phyloP scores from a whole-genome alignment of 148 eudicot genomes.

The Rhododendron ferrugineum region DNA sequence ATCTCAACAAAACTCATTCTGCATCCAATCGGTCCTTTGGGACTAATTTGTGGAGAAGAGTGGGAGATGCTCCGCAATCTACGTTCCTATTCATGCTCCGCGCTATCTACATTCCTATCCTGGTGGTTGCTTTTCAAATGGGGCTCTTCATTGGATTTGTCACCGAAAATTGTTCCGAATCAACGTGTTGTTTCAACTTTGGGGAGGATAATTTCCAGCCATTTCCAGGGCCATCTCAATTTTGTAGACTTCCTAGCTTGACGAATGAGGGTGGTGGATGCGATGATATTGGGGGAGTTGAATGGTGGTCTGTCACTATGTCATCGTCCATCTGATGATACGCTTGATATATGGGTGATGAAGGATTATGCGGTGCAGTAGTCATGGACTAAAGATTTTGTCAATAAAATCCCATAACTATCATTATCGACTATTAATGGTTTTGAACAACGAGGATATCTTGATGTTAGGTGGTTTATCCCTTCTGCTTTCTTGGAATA shows the following conservation, averaged over 20 bases:
- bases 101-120: no score
- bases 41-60: no score
- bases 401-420: constrained; percentile 22
- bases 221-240: constrained; percentile 23
- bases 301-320: constrained; percentile 20
- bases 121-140: no score
- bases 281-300: constrained; percentile 33
- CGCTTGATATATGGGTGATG: constrained; percentile 28
- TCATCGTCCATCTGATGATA: constrained; percentile 17
- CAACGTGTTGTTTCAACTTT: constrained; percentile 29
- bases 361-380: constrained; percentile 27
- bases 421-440: neutral
- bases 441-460: constrained; percentile 15
- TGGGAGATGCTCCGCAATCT: no score
- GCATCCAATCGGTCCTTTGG: no score
- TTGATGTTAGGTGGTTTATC: constrained; percentile 23
- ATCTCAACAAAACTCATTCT: no score
- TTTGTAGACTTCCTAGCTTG: neutral
- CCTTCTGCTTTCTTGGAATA: constrained; percentile 17
- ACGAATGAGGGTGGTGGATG: constrained; percentile 9
- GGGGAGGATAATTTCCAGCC: constrained; percentile 24
- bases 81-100: no score
- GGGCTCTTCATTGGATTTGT: no score
- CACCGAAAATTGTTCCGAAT: no score
- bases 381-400: constrained; percentile 31